Evolutionary conservation across 805 yeast species (phyloP).

Genomic region (Candida easanensis): DNA sequence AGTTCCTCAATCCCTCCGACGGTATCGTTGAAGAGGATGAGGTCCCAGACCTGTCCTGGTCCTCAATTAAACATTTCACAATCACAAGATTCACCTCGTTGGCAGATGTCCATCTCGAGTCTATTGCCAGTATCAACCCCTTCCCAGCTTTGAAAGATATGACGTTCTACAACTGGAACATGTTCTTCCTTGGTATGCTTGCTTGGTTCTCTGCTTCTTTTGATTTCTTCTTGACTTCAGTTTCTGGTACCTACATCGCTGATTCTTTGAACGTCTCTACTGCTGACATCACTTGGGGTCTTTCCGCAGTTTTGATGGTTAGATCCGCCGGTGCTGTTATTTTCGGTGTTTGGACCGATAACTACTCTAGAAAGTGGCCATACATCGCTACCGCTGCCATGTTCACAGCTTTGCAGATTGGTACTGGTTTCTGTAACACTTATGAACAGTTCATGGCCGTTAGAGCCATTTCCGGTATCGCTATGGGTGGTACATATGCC

Average conservation of each 20-base stretch:
- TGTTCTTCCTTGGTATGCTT: conserved; percentile 53
- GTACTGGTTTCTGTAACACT: conserved; percentile 59
- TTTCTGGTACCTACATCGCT: conserved; percentile 55
- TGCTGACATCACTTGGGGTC: conserved; percentile 66
- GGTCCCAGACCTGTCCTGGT: conserved; percentile 12
- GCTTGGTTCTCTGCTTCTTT: conserved; percentile 77
- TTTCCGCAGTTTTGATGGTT: conserved; percentile 69
- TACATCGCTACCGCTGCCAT: conserved; percentile 50
- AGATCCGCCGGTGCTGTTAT: conserved; percentile 68
- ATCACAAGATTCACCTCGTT: conserved; percentile 28
- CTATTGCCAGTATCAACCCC: conserved; percentile 37
- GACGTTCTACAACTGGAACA: conserved; percentile 47
- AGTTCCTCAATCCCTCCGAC: conserved; percentile 6
- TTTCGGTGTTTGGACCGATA: conserved; percentile 63
- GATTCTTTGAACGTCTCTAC: conserved; percentile 42
- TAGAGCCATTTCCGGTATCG: conserved; percentile 57
- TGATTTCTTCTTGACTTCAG: conserved; percentile 64
- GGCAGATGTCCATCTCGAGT: conserved; percentile 22
- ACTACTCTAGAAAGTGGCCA: conserved; percentile 67
- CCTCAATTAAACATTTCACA: conserved; percentile 19
- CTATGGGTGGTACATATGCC: conserved; percentile 52
- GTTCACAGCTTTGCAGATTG: conserved; percentile 57
- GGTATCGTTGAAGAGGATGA: conserved; percentile 16
- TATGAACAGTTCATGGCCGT: conserved; percentile 60
- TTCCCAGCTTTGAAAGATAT: conserved; percentile 39